Conservation (phyloP, 176 grass and related monocot species). For the Urochloa ruziziensis region DNA sequence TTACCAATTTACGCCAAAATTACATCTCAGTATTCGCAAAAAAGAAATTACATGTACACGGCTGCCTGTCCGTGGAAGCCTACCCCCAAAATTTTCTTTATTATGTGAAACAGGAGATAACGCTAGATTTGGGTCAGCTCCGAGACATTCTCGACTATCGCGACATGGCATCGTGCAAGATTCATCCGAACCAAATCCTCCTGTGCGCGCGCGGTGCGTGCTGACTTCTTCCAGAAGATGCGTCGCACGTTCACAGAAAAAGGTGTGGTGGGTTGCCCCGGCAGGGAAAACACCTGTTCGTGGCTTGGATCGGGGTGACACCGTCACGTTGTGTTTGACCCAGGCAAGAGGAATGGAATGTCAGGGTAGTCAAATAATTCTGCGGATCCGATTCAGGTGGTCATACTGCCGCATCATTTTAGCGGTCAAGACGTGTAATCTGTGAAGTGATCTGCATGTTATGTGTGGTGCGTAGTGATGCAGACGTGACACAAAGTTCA, state of each 20-base stretch:
- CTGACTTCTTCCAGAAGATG: slow-evolving; percentile 29
- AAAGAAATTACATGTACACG: too few species aligned
- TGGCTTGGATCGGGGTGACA: slow-evolving; percentile 30
- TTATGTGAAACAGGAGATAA: not conserved
- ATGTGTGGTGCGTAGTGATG: not conserved
- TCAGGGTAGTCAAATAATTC: slow-evolving; percentile 11
- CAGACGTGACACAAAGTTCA: not conserved
- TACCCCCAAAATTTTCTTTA: too few species aligned
- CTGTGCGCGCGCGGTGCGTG: too few species aligned
- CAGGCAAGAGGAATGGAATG: not conserved
- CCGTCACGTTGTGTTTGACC: slow-evolving; percentile 31
- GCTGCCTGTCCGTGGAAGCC: too few species aligned
- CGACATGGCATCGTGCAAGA: not conserved
- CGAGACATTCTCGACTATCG: too few species aligned
- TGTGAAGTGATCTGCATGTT: not conserved
- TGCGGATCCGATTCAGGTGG: slow-evolving; percentile 22
- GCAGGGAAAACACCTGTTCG: slow-evolving; percentile 21
- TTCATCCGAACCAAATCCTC: not conserved
- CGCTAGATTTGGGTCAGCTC: not conserved
- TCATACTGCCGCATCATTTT: not conserved
- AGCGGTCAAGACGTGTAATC: not conserved
- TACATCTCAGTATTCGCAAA: too few species aligned
- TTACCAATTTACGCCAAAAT: too few species aligned
- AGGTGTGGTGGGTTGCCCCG: not conserved
- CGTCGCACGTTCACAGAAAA: slow-evolving; percentile 31